A percentile compares a stretch with the other conserved stretches of the same genome.
These are phyloP conservation scores for Opeltia flavorubescens DNA, from an alignment of 495 filamentous ascomycete species.

Conservation along the genomic window DNA sequence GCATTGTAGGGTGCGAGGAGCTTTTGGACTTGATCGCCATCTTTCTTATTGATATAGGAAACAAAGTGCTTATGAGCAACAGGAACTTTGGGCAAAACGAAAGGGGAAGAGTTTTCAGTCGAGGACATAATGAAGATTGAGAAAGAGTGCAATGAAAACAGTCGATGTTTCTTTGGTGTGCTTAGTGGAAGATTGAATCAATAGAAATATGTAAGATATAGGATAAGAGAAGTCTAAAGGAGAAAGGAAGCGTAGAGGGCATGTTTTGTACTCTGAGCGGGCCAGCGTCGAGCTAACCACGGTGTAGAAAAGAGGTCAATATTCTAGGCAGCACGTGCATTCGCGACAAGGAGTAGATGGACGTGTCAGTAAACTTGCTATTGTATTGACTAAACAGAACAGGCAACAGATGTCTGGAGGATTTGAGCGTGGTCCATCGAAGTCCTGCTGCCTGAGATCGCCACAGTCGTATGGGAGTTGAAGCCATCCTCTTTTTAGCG, in stretches of 20 bases:
- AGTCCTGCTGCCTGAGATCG: no score
- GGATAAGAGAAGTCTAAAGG: background rate
- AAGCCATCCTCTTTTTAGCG: no score
- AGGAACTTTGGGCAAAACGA: background rate
- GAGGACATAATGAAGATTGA: background rate
- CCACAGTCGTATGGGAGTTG: no score
- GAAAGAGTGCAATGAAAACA: no score
- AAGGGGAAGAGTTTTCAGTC: background rate
- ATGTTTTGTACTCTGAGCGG: background rate
- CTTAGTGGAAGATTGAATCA: no score
- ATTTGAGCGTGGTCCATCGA: no score
- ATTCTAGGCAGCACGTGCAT: conserved; percentile 16
- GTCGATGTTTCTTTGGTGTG: no score
- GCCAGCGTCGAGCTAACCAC: no score
- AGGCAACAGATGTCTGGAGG: background rate
- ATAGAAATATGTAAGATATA: background rate
- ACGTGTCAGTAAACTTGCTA: no score
- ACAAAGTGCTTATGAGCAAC: background rate
- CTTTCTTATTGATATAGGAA: background rate
- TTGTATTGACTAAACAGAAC: background rate
- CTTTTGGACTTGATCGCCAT: background rate
- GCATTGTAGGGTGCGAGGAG: conserved; percentile 43
- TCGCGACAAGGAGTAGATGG: no score
- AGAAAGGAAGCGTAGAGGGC: background rate
- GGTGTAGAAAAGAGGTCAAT: no score